Conservation (phyloP, 176 grass and related monocot species). For the Oryza rufipogon region DNA sequence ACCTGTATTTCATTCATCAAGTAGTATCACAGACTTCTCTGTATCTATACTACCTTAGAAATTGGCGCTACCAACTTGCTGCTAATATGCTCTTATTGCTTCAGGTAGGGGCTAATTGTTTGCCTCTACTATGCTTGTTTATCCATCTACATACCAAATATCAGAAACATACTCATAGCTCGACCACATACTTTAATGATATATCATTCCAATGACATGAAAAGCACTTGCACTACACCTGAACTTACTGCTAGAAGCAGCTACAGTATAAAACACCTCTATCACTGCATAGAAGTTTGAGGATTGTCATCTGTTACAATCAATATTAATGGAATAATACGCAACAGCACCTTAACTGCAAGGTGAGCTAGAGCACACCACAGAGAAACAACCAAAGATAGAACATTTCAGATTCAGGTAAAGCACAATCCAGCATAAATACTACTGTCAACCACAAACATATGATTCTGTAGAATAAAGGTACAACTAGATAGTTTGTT, state of each 20-base stretch:
- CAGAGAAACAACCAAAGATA: constrained; percentile 38
- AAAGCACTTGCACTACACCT: constrained; percentile 40
- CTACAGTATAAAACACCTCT: constrained; percentile 41
- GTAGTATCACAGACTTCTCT: constrained; percentile 38
- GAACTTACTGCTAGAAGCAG: constrained; percentile 38
- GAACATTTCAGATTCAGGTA: constrained; percentile 46
- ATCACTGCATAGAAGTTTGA: constrained; percentile 44
- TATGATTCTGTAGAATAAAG: constrained; percentile 54
- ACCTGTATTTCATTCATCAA: constrained; percentile 39
- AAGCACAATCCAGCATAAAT: constrained; percentile 42
- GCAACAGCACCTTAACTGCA: constrained; percentile 34
- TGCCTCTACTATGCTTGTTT: constrained; percentile 25
- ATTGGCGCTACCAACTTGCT: constrained; percentile 45
- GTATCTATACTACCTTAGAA: constrained; percentile 63
- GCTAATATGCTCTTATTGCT: constrained; percentile 52
- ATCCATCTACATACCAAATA: constrained; percentile 23
- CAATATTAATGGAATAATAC: constrained; percentile 10
- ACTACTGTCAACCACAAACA: constrained; percentile 56
- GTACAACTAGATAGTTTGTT: constrained; percentile 68
- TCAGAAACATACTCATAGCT: constrained; percentile 36
- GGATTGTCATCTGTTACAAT: constrained; percentile 35
- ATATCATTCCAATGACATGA: constrained; percentile 45
- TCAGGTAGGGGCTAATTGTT: constrained; percentile 2
- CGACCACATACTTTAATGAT: constrained; percentile 36
- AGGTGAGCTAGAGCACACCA: constrained; percentile 35